Conservation (phyloP, 2,329 filamentous ascomycete genomes). For the Calonectria pseudoturangicola region DNA sequence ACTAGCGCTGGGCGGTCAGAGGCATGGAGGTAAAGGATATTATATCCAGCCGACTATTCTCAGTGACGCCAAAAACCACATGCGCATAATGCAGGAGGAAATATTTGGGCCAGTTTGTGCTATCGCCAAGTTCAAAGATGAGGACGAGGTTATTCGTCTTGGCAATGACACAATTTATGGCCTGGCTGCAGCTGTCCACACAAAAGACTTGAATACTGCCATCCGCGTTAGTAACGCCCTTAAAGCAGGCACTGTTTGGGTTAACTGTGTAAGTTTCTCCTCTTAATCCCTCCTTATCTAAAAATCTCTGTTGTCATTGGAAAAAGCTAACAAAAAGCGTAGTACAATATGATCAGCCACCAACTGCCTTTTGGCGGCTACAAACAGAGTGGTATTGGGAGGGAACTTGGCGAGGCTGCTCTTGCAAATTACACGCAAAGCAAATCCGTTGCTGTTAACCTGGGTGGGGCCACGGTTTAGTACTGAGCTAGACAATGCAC, state of each 20-base stretch:
- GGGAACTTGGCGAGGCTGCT: background rate
- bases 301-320: background rate
- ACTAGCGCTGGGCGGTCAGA: background rate
- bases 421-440: background rate
- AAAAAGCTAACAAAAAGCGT: background rate
- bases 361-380: background rate
- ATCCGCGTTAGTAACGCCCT: background rate
- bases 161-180: background rate
- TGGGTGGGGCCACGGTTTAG: background rate
- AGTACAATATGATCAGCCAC: background rate
- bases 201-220: background rate
- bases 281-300: too few relatives aligned
- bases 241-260: background rate
- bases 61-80: background rate
- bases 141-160: background rate
- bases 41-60: background rate
- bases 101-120: background rate
- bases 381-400: background rate
- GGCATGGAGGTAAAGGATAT: background rate
- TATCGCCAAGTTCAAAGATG: background rate
- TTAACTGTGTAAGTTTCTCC: background rate
- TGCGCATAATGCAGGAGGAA: background rate
- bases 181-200: background rate
- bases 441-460: background rate
- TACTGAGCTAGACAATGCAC: too few relatives aligned